Evolutionary conservation across 768 basidiomycete species (phyloP).

Genomic region (Suillus hirtellus): DNA sequence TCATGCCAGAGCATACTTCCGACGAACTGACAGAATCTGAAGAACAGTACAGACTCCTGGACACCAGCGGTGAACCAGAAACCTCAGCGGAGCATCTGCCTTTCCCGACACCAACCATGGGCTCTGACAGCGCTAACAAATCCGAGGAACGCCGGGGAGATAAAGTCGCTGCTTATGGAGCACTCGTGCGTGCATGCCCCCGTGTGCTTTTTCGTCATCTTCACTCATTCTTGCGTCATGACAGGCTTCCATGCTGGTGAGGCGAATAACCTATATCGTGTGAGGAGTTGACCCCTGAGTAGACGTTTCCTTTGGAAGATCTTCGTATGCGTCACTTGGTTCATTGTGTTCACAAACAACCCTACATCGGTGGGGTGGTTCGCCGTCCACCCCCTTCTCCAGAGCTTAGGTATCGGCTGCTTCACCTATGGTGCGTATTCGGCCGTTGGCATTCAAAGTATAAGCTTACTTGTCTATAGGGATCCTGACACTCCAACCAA

Average conservation of each 20-base stretch:
- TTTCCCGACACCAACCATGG: conserved; percentile 18
- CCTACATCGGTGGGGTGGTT: conserved; percentile 59
- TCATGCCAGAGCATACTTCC: conserved; percentile 1
- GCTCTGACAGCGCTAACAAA: conserved; percentile 27
- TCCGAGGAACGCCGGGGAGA: conserved; percentile 43
- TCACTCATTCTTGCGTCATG: neutral
- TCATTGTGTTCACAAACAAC: conserved; percentile 43
- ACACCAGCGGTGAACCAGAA: neutral
- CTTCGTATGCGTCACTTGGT: conserved; percentile 46
- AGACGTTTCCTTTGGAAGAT: conserved; percentile 29
- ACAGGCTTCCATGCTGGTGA: conserved; percentile 23
- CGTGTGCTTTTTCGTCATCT: neutral
- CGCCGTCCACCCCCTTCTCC: conserved; percentile 63
- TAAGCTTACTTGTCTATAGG: conserved; percentile 38
- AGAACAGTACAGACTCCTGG: conserved; percentile 22
- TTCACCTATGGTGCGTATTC: conserved; percentile 59
- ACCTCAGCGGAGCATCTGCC: neutral
- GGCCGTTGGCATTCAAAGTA: neutral
- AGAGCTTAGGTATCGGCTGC: conserved; percentile 53
- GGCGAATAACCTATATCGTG: conserved; percentile 10
- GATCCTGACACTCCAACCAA: conserved; percentile 75
- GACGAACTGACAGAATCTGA: conserved; percentile 3
- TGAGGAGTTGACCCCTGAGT: conserved; percentile 1
- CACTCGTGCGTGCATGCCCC: conserved; percentile 36
- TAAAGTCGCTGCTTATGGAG: conserved; percentile 30